These are phyloP conservation scores for Rubroboletus satanas DNA, from an alignment of 768 basidiomycete genomes.

Conservation along the genomic window DNA sequence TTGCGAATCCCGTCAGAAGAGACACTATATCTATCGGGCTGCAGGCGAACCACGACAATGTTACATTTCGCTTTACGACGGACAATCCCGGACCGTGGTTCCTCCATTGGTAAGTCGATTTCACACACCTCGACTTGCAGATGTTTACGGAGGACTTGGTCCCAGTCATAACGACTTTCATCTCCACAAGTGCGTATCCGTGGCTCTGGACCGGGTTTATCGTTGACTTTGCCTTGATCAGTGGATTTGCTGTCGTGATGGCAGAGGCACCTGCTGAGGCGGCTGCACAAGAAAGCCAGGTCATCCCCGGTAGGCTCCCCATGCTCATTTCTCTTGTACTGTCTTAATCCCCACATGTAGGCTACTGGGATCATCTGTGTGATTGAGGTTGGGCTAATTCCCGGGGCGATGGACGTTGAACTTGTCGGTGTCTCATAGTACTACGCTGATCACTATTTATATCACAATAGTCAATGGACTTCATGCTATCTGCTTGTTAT, in stretches of 20 bases:
- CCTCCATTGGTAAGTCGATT: constrained; percentile 19
- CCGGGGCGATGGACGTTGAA: not conserved
- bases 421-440: not conserved
- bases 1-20: constrained; percentile 47
- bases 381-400: not conserved
- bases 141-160: not conserved
- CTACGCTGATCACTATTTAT: not conserved
- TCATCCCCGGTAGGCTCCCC: constrained; percentile 9
- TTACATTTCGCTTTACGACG: constrained; percentile 57
- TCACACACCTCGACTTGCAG: no score
- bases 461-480: no score
- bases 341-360: not conserved
- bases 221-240: not conserved
- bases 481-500: no score
- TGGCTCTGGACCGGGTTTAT: not conserved
- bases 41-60: constrained; percentile 31
- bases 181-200: constrained; percentile 12
- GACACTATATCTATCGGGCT: constrained; percentile 40
- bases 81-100: constrained; percentile 47
- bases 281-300: constrained; percentile 1
- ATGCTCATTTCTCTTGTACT: not conserved
- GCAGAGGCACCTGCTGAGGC: constrained; percentile 10
- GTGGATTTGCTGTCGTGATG: constrained; percentile 21
- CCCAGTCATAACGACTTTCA: constrained; percentile 24
- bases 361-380: constrained; percentile 6